Evolutionary conservation across 768 basidiomycete genomes (phyloP).

Genomic region (Gloeopeniophorella convolvens): DNA sequence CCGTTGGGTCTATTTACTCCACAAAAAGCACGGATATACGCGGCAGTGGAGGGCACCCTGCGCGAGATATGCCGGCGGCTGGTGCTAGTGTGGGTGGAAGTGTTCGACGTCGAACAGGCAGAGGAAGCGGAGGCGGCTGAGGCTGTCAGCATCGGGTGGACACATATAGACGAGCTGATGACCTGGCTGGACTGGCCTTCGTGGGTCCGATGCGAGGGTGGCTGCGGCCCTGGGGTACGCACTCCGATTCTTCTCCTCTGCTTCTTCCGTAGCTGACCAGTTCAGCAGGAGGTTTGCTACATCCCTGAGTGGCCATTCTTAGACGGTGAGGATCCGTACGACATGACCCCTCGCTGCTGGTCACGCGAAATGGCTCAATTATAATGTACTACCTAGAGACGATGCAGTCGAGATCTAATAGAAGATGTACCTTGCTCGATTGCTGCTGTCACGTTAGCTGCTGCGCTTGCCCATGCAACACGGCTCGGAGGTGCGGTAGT

Average conservation of each 20-base stretch:
- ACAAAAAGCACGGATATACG: slow-evolving; percentile 15
- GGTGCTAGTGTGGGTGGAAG: slow-evolving; percentile 14
- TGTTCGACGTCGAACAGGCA: slow-evolving; percentile 19
- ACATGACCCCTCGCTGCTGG: slow-evolving; percentile 4
- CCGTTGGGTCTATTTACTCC: slow-evolving; percentile 11
- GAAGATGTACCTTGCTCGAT: no score
- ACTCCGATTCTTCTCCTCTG: neutral
- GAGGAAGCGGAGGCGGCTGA: neutral
- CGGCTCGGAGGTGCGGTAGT: no score
- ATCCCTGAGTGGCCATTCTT: slow-evolving; percentile 20
- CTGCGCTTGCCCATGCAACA: no score
- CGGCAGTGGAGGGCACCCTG: slow-evolving; percentile 15
- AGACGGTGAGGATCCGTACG: neutral
- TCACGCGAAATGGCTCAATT: no score
- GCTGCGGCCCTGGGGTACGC: slow-evolving; percentile 18
- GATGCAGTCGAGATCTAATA: no score
- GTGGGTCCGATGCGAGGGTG: slow-evolving; percentile 19
- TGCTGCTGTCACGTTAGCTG: no score
- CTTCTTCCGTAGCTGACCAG: neutral
- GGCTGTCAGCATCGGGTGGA: neutral
- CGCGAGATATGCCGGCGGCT: slow-evolving; percentile 21
- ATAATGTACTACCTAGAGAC: no score
- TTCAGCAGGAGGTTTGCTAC: slow-evolving; percentile 15
- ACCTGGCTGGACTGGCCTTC: slow-evolving; percentile 22
- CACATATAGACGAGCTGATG: slow-evolving; percentile 17